Evolutionary conservation across 2,329 filamentous ascomycete genomes (phyloP), one percentile per base, ranked within the genome.

Genomic region (Pyricularia grisea): DNA sequence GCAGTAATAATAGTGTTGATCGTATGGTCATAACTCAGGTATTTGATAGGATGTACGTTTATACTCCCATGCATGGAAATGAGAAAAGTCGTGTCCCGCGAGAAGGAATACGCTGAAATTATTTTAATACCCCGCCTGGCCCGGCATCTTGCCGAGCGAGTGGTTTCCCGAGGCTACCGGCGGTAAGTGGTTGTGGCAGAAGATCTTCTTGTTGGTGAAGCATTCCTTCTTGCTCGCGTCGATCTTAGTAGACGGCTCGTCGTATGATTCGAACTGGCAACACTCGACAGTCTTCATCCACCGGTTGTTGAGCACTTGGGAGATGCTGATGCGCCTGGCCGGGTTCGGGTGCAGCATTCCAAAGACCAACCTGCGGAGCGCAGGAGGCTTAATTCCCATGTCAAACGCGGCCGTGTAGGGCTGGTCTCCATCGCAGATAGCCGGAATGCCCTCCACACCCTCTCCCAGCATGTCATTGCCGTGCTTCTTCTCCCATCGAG

Each of bases 291-390:
- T 86, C 80, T 87, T 90, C 74, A 95, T 81, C 84, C 88, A 93
- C n/a, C 89, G 83, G 73, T 91, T 87, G 71, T 85, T 87, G 68
- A 93, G 80, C 0, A 92, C 88, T 1, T 92, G 87, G 7, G 84
- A 79, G 67, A 95, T 91, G 31, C 84, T 86, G 73, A 90, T 88
- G 61, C 93, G 90, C 76, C 88, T 88, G 9, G 80, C 78, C 0
- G 93, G 92, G 72, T 93, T 82, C 0, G 93, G 92, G 77, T 97
- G 89, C 36, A 97, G 84, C 93, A 97, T 96, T 76, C 87, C 88
- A 67, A 95, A 80, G 12, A 97, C 79, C 4, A 96, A 80, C 12
- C 89, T 87, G 70, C 90, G 88, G 69, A 94, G 83, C 3, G 88
- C 86, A 0, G 88, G 86, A 33, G 90, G 89, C 73, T 88, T 88